A percentile compares a stretch with the other conserved stretches of the same genome.
These are phyloP conservation scores for Peniophora sp. DNA, from an alignment of 1,284 basidiomycete species.

Conservation along the genomic window DNA sequence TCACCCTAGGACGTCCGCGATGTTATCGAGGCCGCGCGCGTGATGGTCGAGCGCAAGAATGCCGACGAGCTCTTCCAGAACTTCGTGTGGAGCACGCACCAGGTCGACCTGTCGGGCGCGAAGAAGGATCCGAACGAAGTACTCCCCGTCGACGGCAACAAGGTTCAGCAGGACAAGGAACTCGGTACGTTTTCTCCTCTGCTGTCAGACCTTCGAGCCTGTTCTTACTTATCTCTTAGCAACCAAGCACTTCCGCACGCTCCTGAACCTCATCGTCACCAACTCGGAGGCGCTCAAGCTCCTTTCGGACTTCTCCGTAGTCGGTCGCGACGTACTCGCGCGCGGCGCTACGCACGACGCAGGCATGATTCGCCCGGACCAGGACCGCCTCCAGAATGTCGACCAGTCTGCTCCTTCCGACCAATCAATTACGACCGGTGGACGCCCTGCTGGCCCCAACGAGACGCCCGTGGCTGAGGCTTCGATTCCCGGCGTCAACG, in stretches of 20 bases:
- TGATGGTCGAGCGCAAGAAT: conserved; percentile 78
- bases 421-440: conserved; percentile 46
- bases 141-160: conserved; percentile 46
- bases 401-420: conserved; percentile 66
- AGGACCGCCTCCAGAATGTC: conserved; percentile 56
- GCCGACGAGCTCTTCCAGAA: conserved; percentile 85
- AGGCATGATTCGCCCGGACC: conserved; percentile 59
- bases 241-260: conserved; percentile 77
- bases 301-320: conserved; percentile 70
- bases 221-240: conserved; percentile 32
- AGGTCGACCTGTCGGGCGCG: conserved; percentile 36
- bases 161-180: conserved; percentile 51
- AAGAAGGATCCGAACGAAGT: conserved; percentile 37
- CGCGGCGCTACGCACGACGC: conserved; percentile 72
- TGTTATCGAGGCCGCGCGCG: conserved; percentile 63
- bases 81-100: conserved; percentile 72
- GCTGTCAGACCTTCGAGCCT: no score
- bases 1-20: conserved; percentile 71
- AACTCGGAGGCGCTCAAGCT: conserved; percentile 92
- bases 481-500: conserved; percentile 35
- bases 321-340: conserved; percentile 84
- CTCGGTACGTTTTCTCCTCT: conserved; percentile 36
- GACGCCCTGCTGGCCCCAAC: conserved; percentile 28
- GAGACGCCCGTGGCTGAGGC: conserved; percentile 43
- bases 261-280: conserved; percentile 69